phyloP scores from a whole-genome alignment of 2,329 filamentous ascomycete species.

The Cryphonectria nitschkei region DNA sequence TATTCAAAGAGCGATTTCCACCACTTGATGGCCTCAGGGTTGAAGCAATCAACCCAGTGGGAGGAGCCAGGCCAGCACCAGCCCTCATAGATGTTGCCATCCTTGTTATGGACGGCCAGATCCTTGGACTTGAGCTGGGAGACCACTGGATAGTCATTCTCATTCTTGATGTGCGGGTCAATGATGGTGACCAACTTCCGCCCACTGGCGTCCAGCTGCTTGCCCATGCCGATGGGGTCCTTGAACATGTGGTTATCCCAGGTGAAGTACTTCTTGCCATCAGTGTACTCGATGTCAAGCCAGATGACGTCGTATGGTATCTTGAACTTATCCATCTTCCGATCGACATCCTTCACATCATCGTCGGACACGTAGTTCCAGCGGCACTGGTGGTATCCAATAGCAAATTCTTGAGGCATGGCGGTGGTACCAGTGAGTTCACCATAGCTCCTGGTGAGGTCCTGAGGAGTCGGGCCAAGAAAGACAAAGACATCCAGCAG shows the following conservation, averaged over 20 bases:
- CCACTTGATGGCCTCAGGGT: conserved; percentile 88
- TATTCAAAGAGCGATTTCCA: conserved; percentile 91
- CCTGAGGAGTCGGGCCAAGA: conserved; percentile 82
- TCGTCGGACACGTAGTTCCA: conserved; percentile 99
- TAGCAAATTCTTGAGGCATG: conserved; percentile 87
- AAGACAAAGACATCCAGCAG: conserved; percentile 93
- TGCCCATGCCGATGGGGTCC: conserved; percentile 83
- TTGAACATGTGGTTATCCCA: conserved; percentile 91
- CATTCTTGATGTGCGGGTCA: conserved; percentile 97
- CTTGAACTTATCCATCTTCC: conserved; percentile 91
- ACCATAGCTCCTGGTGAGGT: conserved; percentile 80
- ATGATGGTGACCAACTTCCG: conserved; percentile 94
- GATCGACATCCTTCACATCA: conserved; percentile 94
- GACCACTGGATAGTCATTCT: conserved; percentile 73
- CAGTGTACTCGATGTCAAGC: conserved; percentile 97
- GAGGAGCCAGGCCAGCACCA: conserved; percentile 99
- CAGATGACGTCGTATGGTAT: conserved; percentile 99
- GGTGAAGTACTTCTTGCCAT: conserved; percentile 97
- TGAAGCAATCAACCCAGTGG: conserved; percentile 96
- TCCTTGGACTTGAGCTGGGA: conserved; percentile 84
- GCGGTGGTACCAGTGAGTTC: conserved; percentile 91
- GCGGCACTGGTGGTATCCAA: conserved; percentile 95
- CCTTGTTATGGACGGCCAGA: conserved; percentile 86
- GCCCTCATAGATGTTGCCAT: conserved; percentile 85
- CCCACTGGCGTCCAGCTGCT: conserved; percentile 82